Conservation (phyloP, 208 protist species). For the Porcisia hertigi region DNA sequence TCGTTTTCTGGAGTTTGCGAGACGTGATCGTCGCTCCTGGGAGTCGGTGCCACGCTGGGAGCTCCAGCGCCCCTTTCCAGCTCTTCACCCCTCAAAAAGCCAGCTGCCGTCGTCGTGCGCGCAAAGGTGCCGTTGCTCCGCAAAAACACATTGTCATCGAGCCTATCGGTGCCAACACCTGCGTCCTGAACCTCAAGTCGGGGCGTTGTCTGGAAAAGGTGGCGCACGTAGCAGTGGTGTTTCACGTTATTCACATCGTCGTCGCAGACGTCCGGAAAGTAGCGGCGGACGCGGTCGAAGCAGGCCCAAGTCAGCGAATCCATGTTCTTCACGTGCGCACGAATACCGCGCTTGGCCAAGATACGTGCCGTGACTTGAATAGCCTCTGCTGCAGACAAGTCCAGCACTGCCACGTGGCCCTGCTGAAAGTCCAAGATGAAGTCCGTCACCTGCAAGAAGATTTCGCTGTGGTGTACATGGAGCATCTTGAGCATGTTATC, state of each 20-base stretch:
- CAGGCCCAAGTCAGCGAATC: slow-evolving; percentile 46
- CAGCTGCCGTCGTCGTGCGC: slow-evolving; percentile 6
- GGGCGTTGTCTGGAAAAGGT: slow-evolving; percentile 34
- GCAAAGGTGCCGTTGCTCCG: slow-evolving; percentile 34
- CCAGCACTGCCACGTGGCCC: slow-evolving; percentile 52
- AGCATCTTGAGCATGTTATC: slow-evolving; percentile 50
- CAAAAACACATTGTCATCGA: slow-evolving; percentile 50
- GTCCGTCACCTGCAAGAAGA: slow-evolving; percentile 59
- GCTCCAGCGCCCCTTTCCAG: background rate
- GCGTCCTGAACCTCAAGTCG: slow-evolving; percentile 5
- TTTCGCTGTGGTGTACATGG: slow-evolving; percentile 47
- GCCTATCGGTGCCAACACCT: slow-evolving; percentile 17
- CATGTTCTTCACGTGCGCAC: slow-evolving; percentile 62
- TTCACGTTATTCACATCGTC: slow-evolving; percentile 57
- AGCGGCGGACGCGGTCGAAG: slow-evolving; percentile 49
- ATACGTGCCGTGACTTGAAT: slow-evolving; percentile 46
- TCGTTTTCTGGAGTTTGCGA: too few relatives aligned
- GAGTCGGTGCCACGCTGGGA: background rate
- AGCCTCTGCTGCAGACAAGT: slow-evolving; percentile 55
- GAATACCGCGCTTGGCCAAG: slow-evolving; percentile 44
- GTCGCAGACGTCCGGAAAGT: slow-evolving; percentile 42
- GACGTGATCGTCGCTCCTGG: background rate
- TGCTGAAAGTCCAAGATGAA: slow-evolving; percentile 62
- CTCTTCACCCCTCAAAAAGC: background rate
- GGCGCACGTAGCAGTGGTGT: slow-evolving; percentile 50